A percentile compares a stretch with the other conserved stretches of the same genome.
phyloP scores from a whole-genome alignment of 1,139 yeast species.

The Suhomyces choctaworum region DNA sequence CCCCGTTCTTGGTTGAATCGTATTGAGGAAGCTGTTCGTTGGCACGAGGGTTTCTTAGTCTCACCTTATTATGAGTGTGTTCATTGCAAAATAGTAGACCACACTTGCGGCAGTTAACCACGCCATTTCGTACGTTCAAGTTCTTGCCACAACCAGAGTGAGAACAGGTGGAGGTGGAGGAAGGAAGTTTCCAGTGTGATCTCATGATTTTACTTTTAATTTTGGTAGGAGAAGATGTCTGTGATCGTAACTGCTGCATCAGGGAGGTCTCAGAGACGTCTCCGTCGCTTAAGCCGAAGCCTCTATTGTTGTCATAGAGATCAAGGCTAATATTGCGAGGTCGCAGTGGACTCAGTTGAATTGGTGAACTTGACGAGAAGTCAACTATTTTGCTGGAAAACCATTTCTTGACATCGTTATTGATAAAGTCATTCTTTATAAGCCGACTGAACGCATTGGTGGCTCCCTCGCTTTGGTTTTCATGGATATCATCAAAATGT shows the following conservation, averaged over 20 bases:
- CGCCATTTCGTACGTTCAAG: constrained; percentile 51
- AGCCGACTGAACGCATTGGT: constrained; percentile 13
- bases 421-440: constrained; percentile 21
- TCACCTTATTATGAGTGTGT: constrained; percentile 59
- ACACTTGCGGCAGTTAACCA: constrained; percentile 67
- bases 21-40: constrained; percentile 36
- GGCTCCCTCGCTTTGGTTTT: constrained; percentile 5
- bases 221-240: constrained; percentile 7
- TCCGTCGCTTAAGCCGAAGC: constrained; percentile 30
- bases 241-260: not conserved
- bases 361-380: constrained; percentile 1
- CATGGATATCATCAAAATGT: constrained; percentile 73
- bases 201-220: constrained; percentile 37
- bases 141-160: constrained; percentile 37
- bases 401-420: constrained; percentile 26
- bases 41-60: constrained; percentile 36
- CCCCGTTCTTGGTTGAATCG: constrained; percentile 42
- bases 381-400: constrained; percentile 18
- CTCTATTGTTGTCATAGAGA: constrained; percentile 35
- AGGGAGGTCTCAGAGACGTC: constrained; percentile 1
- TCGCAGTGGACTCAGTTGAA: constrained; percentile 13
- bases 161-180: constrained; percentile 32
- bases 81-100: constrained; percentile 68
- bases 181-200: constrained; percentile 65
- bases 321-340: constrained; percentile 35